Conservation (phyloP, 495 filamentous ascomycete species). For the Talaromyces nanjingensis region DNA sequence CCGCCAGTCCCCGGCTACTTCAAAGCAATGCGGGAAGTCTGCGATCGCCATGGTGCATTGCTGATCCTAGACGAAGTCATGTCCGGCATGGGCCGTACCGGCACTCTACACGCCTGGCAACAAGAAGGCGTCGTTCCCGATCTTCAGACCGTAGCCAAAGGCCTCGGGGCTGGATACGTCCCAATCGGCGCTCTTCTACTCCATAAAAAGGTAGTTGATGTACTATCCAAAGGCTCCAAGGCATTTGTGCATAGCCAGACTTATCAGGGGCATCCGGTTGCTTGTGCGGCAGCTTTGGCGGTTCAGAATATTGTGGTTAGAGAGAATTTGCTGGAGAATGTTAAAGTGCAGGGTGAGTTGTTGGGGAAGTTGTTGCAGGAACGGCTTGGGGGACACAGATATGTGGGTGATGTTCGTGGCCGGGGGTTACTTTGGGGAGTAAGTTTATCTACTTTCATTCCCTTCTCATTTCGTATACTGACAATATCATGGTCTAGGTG, state of each 20-base stretch:
- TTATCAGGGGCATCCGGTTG: conserved; percentile 52
- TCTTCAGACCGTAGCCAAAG: conserved; percentile 61
- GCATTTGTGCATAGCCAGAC: conserved; percentile 52
- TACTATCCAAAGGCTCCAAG: conserved; percentile 35
- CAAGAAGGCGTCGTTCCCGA: conserved; percentile 56
- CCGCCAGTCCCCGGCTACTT: conserved; percentile 59
- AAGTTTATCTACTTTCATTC: conserved; percentile 12
- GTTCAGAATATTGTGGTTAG: conserved; percentile 44
- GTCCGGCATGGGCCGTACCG: conserved; percentile 67
- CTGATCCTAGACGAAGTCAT: conserved; percentile 74
- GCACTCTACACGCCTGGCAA: conserved; percentile 62
- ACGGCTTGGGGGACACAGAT: neutral
- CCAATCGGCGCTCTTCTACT: conserved; percentile 56
- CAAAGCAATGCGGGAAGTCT: conserved; percentile 52
- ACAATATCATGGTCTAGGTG: conserved; percentile 20
- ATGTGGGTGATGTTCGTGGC: conserved; percentile 49
- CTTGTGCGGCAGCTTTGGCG: conserved; percentile 48
- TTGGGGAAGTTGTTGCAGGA: conserved; percentile 7
- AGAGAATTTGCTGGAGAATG: conserved; percentile 30
- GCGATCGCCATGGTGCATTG: conserved; percentile 56
- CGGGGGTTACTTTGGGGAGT: conserved; percentile 47
- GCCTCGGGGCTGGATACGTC: conserved; percentile 57
- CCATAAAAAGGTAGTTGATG: conserved; percentile 43
- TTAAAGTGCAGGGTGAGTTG: conserved; percentile 26
- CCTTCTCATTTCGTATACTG: neutral